Conservation (phyloP, 495 filamentous ascomycete species). For the Podospora bellae-mahoneyi region DNA sequence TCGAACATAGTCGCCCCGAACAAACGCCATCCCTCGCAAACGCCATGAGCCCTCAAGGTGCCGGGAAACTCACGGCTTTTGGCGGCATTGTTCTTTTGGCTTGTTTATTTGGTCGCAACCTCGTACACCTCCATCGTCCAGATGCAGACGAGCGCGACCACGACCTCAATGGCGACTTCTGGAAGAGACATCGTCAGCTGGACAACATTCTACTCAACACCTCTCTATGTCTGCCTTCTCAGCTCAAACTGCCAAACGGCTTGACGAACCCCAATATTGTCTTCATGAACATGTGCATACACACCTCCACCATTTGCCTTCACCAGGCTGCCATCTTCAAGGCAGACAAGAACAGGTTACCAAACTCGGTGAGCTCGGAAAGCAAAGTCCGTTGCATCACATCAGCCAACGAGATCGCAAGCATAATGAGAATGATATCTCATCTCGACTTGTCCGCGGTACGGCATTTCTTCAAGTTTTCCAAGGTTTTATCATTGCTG, state of each 20-base stretch:
- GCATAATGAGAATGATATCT: conserved; percentile 91
- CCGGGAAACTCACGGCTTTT: conserved; percentile 69
- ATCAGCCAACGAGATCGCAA: conserved; percentile 91
- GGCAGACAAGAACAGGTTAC: conserved; percentile 82
- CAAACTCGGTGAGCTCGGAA: conserved; percentile 72
- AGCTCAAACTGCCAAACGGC: conserved; percentile 75
- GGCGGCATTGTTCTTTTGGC: conserved; percentile 81
- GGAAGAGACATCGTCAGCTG: conserved; percentile 86
- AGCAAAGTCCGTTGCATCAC: conserved; percentile 92
- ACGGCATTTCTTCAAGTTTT: conserved; percentile 33
- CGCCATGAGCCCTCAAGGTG: conserved; percentile 67
- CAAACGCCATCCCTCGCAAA: conserved; percentile 65
- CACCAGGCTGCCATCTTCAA: conserved; percentile 98
- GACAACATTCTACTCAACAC: conserved; percentile 89
- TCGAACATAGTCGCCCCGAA: conserved; percentile 70
- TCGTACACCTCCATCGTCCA: conserved; percentile 89
- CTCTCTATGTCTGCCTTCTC: conserved; percentile 74
- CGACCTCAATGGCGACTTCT: conserved; percentile 91
- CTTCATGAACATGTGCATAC: conserved; percentile 94
- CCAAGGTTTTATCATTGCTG: conserved; percentile 6
- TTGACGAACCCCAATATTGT: conserved; percentile 80
- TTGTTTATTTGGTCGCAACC: conserved; percentile 88
- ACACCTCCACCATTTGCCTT: conserved; percentile 93
- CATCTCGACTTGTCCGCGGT: conserved; percentile 83
- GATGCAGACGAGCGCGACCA: conserved; percentile 76